phyloP scores from a whole-genome alignment of 2,329 filamentous ascomycete genomes.

The Dothideomycetes sp. region DNA sequence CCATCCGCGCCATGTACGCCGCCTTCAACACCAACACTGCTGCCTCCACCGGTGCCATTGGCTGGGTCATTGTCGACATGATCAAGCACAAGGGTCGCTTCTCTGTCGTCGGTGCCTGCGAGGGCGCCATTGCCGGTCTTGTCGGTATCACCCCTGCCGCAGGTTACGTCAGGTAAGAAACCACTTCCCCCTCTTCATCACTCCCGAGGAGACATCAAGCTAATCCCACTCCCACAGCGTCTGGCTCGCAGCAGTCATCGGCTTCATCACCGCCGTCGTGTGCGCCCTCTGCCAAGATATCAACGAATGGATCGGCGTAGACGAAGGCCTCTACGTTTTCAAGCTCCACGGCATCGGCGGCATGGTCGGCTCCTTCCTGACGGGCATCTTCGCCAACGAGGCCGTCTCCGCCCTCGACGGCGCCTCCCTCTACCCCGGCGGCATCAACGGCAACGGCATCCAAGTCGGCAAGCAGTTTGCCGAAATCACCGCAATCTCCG shows the following conservation, averaged over 20 bases:
- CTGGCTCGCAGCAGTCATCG: slow-evolving; percentile 45
- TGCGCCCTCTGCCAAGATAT: slow-evolving; percentile 40
- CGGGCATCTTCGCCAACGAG: slow-evolving; percentile 44
- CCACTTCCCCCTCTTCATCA: too few relatives aligned
- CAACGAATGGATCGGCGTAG: slow-evolving; percentile 43
- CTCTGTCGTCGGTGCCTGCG: slow-evolving; percentile 45
- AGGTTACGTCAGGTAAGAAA: slow-evolving; percentile 38
- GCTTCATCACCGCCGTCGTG: slow-evolving; percentile 42
- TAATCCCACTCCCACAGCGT: too few relatives aligned
- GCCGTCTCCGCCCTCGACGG: slow-evolving; percentile 40
- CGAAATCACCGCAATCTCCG: slow-evolving; percentile 42
- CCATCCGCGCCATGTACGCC: slow-evolving; percentile 43
- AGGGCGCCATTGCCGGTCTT: slow-evolving; percentile 47
- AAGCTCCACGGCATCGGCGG: slow-evolving; percentile 48
- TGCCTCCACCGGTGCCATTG: slow-evolving; percentile 42
- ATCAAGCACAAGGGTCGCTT: slow-evolving; percentile 41
- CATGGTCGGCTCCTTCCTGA: slow-evolving; percentile 46
- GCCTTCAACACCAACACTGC: slow-evolving; percentile 49
- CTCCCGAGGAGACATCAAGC: too few relatives aligned
- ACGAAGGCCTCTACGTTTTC: slow-evolving; percentile 50
- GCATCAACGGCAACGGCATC: slow-evolving; percentile 43
- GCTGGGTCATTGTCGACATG: slow-evolving; percentile 43
- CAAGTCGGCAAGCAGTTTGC: slow-evolving; percentile 47
- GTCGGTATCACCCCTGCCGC: slow-evolving; percentile 32
- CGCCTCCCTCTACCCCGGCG: slow-evolving; percentile 34